A percentile compares a stretch with the other conserved stretches of the same genome.
phyloP scores from a whole-genome alignment of 129 eudicot species.

The Lactuca sativa region DNA sequence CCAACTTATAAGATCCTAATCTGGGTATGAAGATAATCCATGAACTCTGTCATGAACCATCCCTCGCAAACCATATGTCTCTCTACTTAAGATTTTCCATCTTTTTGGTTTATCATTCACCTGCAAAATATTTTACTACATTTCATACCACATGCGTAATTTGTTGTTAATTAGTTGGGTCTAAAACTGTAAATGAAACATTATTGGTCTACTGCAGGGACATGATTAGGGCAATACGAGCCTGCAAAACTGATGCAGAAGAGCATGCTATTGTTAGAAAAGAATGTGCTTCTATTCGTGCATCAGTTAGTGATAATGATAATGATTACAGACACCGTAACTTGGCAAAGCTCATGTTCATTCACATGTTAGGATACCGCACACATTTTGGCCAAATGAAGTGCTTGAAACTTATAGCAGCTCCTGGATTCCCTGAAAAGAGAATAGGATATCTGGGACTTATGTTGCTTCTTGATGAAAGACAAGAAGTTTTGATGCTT shows the following conservation, averaged over 20 bases:
- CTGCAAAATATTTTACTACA: background rate
- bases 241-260: constrained; percentile 99
- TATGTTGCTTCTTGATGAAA: constrained; percentile 98
- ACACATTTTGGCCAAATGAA: constrained; percentile 99
- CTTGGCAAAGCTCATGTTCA: constrained; percentile 99
- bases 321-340: constrained; percentile 90
- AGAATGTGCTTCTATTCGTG: constrained; percentile 98
- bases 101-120: background rate
- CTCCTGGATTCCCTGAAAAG: constrained; percentile 99
- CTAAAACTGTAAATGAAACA: background rate
- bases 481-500: constrained; percentile 98
- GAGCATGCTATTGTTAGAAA: constrained; percentile 98
- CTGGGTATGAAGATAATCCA: background rate
- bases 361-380: constrained; percentile 99
- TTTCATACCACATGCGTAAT: background rate
- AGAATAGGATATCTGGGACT: constrained; percentile 99
- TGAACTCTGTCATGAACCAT: constrained; percentile 9
- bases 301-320: constrained; percentile 92
- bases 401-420: constrained; percentile 90
- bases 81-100: background rate
- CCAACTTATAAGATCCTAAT: constrained; percentile 10
- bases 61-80: constrained; percentile 1
- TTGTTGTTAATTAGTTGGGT: constrained; percentile 24
- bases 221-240: constrained; percentile 99
- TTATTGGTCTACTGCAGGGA: constrained; percentile 63